phyloP scores from a whole-genome alignment of 441 rosid species.

The Jatropha multifida region DNA sequence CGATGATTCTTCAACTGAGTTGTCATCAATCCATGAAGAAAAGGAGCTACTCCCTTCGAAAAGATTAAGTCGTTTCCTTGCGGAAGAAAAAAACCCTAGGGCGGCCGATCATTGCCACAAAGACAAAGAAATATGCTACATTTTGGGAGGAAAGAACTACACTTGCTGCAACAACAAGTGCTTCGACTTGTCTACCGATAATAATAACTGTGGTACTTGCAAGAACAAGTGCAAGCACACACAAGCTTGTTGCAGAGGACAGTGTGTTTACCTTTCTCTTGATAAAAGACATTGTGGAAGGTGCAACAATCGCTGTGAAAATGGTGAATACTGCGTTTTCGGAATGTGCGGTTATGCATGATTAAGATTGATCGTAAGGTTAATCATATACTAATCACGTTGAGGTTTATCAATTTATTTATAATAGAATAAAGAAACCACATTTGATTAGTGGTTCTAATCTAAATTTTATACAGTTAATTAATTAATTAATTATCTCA shows the following conservation, averaged over 20 bases:
- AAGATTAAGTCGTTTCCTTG: conserved; percentile 58
- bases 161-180: conserved; percentile 44
- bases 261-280: conserved; percentile 31
- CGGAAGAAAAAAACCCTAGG: conserved; percentile 47
- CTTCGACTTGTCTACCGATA: conserved; percentile 20
- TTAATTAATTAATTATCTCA: not conserved
- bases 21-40: not conserved
- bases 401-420: conserved; percentile 11
- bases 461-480: not conserved
- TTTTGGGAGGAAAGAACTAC: not conserved
- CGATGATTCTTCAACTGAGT: not conserved
- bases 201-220: conserved; percentile 36
- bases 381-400: not conserved
- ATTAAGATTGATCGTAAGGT: not conserved
- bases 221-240: conserved; percentile 33
- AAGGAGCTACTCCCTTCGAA: conserved; percentile 30
- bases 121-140: conserved; percentile 40
- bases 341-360: conserved; percentile 38
- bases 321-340: conserved; percentile 24
- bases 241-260: conserved; percentile 33
- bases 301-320: conserved; percentile 29
- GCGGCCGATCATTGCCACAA: conserved; percentile 67
- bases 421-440: conserved; percentile 17
- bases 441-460: conserved; percentile 5
- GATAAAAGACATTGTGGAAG: conserved; percentile 35